phyloP scores from a whole-genome alignment of 805 yeast species.

The Kuraishia ogatae region DNA sequence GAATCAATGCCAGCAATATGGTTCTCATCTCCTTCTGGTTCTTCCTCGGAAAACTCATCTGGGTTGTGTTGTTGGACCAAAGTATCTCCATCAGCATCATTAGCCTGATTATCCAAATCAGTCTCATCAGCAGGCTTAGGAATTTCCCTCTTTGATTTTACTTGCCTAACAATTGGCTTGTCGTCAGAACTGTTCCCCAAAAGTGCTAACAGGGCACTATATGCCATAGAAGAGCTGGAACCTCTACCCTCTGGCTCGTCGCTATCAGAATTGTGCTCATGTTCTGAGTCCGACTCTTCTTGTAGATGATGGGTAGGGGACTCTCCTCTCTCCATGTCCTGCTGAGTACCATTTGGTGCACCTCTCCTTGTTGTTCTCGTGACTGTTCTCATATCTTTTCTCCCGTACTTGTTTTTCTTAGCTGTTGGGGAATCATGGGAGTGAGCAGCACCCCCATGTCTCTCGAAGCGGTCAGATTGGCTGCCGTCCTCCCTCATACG shows the following conservation, averaged over 20 bases:
- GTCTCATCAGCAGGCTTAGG: not conserved
- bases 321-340: not conserved
- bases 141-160: not conserved
- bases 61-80: not conserved
- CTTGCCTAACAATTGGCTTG: conserved; percentile 6
- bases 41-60: conserved; percentile 9
- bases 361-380: conserved; percentile 43
- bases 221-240: conserved; percentile 16
- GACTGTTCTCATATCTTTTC: conserved; percentile 52
- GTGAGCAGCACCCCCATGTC: not conserved
- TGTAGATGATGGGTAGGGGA: not conserved
- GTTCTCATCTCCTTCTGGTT: conserved; percentile 6
- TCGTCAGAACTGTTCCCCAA: conserved; percentile 14
- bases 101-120: too few relatives aligned
- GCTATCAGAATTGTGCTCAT: conserved; percentile 10
- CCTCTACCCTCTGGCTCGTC: conserved; percentile 13
- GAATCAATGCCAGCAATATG: conserved; percentile 7
- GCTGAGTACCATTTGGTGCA: conserved; percentile 5
- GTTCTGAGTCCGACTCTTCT: not conserved
- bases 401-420: conserved; percentile 34
- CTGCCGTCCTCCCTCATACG: conserved; percentile 3
- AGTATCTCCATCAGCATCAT: too few relatives aligned
- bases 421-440: not conserved
- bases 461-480: not conserved
- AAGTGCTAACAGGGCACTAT: conserved; percentile 19